Evolutionary conservation across 2,329 filamentous ascomycete species (phyloP).

Genomic region (Parastagonospora nodorum): DNA sequence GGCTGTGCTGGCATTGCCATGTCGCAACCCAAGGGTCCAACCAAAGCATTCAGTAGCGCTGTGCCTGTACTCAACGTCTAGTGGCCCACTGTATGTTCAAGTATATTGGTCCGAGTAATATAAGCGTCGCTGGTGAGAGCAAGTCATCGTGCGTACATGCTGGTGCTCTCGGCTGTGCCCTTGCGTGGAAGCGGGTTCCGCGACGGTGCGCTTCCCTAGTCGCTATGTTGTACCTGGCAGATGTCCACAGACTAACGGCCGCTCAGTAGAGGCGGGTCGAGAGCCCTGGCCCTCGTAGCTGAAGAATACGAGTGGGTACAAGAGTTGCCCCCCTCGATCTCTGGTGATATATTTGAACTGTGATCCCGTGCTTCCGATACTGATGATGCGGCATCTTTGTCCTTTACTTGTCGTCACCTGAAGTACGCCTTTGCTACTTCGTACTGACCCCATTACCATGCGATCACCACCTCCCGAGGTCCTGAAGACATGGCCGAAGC

Average conservation of each 20-base stretch:
- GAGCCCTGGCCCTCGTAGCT: constrained; percentile 30
- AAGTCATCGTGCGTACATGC: constrained; percentile 32
- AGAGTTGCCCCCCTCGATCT: constrained; percentile 14
- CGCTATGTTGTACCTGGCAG: constrained; percentile 26
- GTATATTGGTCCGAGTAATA: constrained; percentile 22
- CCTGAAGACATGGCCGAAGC: constrained; percentile 46
- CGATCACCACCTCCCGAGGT: constrained; percentile 43
- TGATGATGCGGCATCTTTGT: constrained; percentile 35
- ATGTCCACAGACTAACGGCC: constrained; percentile 19
- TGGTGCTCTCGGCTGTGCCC: constrained; percentile 26
- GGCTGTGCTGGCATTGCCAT: constrained; percentile 19
- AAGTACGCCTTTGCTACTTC: constrained; percentile 24
- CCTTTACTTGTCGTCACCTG: constrained; percentile 19
- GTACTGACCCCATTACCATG: constrained; percentile 27
- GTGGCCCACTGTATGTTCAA: constrained; percentile 24
- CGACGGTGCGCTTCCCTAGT: constrained; percentile 32
- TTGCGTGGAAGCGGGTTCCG: constrained; percentile 28
- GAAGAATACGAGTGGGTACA: constrained; percentile 22
- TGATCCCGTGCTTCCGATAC: constrained; percentile 32
- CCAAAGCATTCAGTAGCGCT: constrained; percentile 27
- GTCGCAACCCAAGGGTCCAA: constrained; percentile 27
- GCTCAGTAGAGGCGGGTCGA: constrained; percentile 32
- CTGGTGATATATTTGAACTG: constrained; percentile 31
- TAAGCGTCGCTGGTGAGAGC: constrained; percentile 22
- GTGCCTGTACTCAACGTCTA: constrained; percentile 24